Percentiles rank a stretch among this genome's conserved stretches.
Conservation (phyloP, 495 filamentous ascomycete genomes). For the Penicillium bialowiezense region DNA sequence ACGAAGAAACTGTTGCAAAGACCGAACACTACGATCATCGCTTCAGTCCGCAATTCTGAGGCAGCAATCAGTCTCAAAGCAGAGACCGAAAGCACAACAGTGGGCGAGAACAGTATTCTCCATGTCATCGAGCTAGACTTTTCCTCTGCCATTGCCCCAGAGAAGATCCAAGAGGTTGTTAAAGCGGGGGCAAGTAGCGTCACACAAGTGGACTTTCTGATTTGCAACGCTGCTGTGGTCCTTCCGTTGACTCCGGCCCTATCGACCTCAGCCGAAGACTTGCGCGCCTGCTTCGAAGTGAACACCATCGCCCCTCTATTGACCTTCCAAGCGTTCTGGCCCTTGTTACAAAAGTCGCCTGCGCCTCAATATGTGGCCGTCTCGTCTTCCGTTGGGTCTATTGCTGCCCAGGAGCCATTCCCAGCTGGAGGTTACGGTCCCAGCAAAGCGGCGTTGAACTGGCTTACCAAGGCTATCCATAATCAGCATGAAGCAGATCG, state of each 20-base stretch:
- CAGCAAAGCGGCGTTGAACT: slow-evolving; percentile 35
- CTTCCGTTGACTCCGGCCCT: slow-evolving; percentile 15
- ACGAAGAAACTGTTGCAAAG: slow-evolving; percentile 34
- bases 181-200: slow-evolving; percentile 11
- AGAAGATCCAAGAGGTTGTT: slow-evolving; percentile 1
- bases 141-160: slow-evolving; percentile 16
- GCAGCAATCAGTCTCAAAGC: slow-evolving; percentile 18
- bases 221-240: slow-evolving; percentile 49
- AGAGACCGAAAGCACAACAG: slow-evolving; percentile 10
- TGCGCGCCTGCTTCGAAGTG: slow-evolving; percentile 32
- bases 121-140: slow-evolving; percentile 44
- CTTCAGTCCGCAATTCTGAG: slow-evolving; percentile 35
- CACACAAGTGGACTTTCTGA: slow-evolving; percentile 41
- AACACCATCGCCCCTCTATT: slow-evolving; percentile 36
- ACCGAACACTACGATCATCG: slow-evolving; percentile 45
- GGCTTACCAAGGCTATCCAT: slow-evolving; percentile 26
- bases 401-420: slow-evolving; percentile 19
- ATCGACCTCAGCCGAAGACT: slow-evolving; percentile 14
- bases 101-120: slow-evolving; percentile 30
- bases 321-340: slow-evolving; percentile 38
- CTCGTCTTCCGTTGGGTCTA: slow-evolving; percentile 22
- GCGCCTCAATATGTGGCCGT: slow-evolving; percentile 34
- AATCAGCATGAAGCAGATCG: slow-evolving; percentile 34
- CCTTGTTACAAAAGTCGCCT: slow-evolving; percentile 30
- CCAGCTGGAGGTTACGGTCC: slow-evolving; percentile 36